Base-by-base conservation (phyloP, 345 rosid species). In the Lumnitzera racemosa region DNA sequence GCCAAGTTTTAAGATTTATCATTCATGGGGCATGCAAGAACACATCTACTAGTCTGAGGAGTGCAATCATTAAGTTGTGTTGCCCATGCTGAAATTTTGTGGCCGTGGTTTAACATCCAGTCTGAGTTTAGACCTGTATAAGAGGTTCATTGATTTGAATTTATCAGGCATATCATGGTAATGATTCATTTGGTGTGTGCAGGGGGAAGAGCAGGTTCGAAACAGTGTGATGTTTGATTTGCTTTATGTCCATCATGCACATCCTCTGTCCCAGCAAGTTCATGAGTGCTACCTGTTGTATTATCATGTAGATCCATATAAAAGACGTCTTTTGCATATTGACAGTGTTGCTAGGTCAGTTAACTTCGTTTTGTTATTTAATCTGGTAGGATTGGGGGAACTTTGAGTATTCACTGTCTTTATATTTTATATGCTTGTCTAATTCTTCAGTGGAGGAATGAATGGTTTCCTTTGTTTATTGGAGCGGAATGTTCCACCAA, bases 181-280 rank as follows among this genome's bases (percentile, higher is more conserved):
- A 20, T 31, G n/a, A 43, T 62, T 14, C 46, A 36, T 51, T 56
- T 59, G 58, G 61, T 52, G 55, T 47, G 24, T 49, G 68, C 84
- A 90, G 98, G 84, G 56, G 51, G 90, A 90, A 78, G 99, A 95
- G 78, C 80, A 43, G 70, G 47, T 66, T 62, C 87, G 98, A 47
- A 95, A 95, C 67, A 88, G 96, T n/a, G 81, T 70, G 76, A 85
- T 84, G 98, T 81, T 59, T 56, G 99, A 90, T 87, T 66, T 95
- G 81, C 79, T 88, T 29, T 95, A 85, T 67, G 77, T 88, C 49
- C 85, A 85, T 76, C 58, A 69, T 17, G n/a, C 43, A 61, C 97
- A 90, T 74, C 91, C 94, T 62, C 53, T 95, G 75, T 78, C 78
- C 54, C 70, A 51, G 53, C 83, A 79, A 65, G 66, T 88, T 57